Percentiles rank a stretch among this genome's conserved stretches.
These are phyloP conservation scores for Lasiodiplodia gonubiensis DNA, from an alignment of 2,329 filamentous ascomycete species.

Conservation along the genomic window DNA sequence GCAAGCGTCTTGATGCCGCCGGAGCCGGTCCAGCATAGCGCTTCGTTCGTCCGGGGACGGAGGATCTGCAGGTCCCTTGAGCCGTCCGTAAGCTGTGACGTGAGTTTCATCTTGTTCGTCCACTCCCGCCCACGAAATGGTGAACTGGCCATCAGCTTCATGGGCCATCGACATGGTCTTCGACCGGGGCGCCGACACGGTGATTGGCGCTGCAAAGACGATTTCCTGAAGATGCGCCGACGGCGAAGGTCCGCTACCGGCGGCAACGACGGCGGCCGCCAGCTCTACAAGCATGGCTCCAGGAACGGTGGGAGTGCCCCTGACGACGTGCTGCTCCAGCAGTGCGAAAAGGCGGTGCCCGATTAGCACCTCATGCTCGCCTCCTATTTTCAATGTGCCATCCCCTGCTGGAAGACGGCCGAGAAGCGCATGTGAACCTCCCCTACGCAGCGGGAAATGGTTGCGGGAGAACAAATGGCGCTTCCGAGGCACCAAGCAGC, in stretches of 20 bases:
- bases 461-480: background rate
- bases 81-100: background rate
- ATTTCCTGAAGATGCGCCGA: background rate
- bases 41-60: background rate
- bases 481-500: background rate
- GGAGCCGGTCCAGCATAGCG: too few species aligned
- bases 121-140: background rate
- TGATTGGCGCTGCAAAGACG: background rate
- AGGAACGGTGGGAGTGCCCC: background rate
- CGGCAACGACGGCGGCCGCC: background rate
- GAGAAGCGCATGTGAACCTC: background rate
- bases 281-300: background rate
- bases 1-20: too few species aligned
- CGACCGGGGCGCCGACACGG: background rate
- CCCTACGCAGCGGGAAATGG: background rate
- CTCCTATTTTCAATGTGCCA: background rate
- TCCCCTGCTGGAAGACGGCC: background rate
- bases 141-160: background rate
- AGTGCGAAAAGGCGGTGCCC: background rate
- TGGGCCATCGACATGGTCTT: background rate
- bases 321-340: background rate
- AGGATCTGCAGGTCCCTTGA: background rate
- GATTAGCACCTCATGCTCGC: background rate
- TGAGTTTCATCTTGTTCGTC: background rate
- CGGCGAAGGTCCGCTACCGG: too few species aligned